phyloP scores from a whole-genome alignment of 306 rosid genomes.

The Casuarina glauca region DNA sequence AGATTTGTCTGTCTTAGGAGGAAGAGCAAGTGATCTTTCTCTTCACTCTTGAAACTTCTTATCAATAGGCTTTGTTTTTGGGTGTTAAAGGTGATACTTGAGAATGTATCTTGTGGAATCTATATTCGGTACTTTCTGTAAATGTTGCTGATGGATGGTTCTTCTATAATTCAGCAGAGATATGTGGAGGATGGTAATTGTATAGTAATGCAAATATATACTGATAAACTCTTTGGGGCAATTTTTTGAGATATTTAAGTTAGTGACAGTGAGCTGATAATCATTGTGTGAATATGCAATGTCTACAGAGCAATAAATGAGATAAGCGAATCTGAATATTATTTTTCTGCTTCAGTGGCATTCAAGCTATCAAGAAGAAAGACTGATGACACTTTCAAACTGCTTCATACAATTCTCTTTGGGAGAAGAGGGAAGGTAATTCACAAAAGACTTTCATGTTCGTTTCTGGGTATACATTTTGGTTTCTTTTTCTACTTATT shows the following conservation, averaged over 20 bases:
- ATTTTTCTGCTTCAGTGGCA: conserved; percentile 61
- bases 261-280: not conserved
- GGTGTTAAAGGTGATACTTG: not conserved
- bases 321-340: conserved; percentile 13
- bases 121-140: not conserved
- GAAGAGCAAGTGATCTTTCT: not conserved
- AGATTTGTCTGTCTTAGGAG: not conserved
- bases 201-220: not conserved
- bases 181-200: not conserved
- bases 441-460: conserved; percentile 17
- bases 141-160: not conserved
- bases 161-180: not conserved
- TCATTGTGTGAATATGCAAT: conserved; percentile 5
- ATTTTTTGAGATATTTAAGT: not conserved
- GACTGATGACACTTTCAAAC: conserved; percentile 75
- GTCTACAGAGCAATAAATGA: conserved; percentile 22
- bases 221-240: not conserved
- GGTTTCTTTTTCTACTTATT: conserved; percentile 3
- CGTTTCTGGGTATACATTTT: conserved; percentile 8
- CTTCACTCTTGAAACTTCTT: not conserved
- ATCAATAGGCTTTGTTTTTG: not conserved
- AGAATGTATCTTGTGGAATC: not conserved
- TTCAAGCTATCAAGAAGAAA: conserved; percentile 82
- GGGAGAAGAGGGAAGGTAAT: conserved; percentile 98
- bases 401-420: conserved; percentile 86